Percentiles rank a stretch among this genome's conserved stretches.
Evolutionary conservation across 1,284 basidiomycete genomes (phyloP).

Genomic region (Pascua guehoae): DNA sequence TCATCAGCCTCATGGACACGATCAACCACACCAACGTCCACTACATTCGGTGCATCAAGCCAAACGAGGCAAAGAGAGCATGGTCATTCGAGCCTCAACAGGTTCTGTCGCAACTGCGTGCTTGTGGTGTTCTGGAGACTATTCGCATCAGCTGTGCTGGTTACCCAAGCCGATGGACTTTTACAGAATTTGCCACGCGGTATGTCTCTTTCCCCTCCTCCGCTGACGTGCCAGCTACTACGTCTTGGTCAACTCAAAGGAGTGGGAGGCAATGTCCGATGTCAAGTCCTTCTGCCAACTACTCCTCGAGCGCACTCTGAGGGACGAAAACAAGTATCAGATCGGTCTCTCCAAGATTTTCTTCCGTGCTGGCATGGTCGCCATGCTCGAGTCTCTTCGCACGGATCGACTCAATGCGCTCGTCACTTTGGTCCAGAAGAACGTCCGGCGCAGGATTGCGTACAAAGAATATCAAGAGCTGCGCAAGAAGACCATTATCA

Average conservation of each 20-base stretch:
- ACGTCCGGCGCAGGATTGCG: slow-evolving; percentile 80
- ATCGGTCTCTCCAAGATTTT: slow-evolving; percentile 97
- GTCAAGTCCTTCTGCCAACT: slow-evolving; percentile 76
- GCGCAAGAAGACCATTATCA: slow-evolving; percentile 69
- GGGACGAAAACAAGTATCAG: slow-evolving; percentile 94
- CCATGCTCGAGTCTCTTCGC: slow-evolving; percentile 88
- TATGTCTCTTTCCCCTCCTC: slow-evolving; percentile 46
- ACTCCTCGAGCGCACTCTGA: slow-evolving; percentile 81
- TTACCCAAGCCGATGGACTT: slow-evolving; percentile 98
- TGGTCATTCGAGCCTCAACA: slow-evolving; percentile 98
- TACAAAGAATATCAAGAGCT: slow-evolving; percentile 74
- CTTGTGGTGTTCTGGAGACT: slow-evolving; percentile 98
- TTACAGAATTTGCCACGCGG: slow-evolving; percentile 99
- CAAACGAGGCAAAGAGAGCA: slow-evolving; percentile 91
- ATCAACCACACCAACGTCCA: slow-evolving; percentile 97
- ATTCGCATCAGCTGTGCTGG: slow-evolving; percentile 99
- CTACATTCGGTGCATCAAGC: slow-evolving; percentile 99
- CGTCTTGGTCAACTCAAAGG: slow-evolving; percentile 82
- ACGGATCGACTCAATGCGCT: slow-evolving; percentile 82
- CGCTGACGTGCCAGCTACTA: slow-evolving; percentile 67
- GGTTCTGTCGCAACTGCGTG: slow-evolving; percentile 89
- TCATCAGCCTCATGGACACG: slow-evolving; percentile 94
- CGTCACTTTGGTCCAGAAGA: slow-evolving; percentile 96
- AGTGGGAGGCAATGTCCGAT: slow-evolving; percentile 72
- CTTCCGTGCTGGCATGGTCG: slow-evolving; percentile 98